Evolutionary conservation across 2,329 filamentous ascomycete genomes (phyloP).

Genomic region (Trichoderma hamatum): DNA sequence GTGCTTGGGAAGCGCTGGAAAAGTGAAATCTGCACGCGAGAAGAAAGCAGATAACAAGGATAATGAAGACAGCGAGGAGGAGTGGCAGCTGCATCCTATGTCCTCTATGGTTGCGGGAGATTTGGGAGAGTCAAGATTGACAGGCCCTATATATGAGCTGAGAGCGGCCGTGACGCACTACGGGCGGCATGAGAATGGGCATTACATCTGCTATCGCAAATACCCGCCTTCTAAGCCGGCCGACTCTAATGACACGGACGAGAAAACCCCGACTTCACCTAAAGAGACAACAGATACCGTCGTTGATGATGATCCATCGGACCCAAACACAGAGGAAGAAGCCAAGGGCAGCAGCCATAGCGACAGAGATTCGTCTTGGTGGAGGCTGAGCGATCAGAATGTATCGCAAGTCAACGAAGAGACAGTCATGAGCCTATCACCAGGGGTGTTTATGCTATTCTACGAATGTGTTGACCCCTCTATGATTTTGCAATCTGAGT

Average conservation of each 20-base stretch:
- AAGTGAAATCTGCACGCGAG: neutral
- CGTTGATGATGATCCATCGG: slow-evolving; percentile 19
- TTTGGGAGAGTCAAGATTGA: slow-evolving; percentile 52
- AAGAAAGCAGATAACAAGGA: slow-evolving; percentile 28
- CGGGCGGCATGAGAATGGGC: slow-evolving; percentile 90
- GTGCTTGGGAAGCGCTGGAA: slow-evolving; percentile 68
- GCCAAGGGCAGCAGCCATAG: neutral
- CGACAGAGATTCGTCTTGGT: slow-evolving; percentile 64
- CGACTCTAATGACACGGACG: neutral
- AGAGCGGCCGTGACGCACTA: slow-evolving; percentile 86
- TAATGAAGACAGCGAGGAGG: slow-evolving; percentile 51
- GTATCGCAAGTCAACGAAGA: slow-evolving; percentile 75
- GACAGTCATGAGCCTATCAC: slow-evolving; percentile 69
- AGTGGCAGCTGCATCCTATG: slow-evolving; percentile 70
- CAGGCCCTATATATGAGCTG: slow-evolving; percentile 71
- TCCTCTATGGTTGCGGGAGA: slow-evolving; percentile 73
- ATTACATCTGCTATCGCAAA: slow-evolving; percentile 89
- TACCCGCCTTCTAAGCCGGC: slow-evolving; percentile 50
- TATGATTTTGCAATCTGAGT: slow-evolving; percentile 47
- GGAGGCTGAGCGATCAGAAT: slow-evolving; percentile 86
- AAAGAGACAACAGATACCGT: neutral
- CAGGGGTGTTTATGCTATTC: slow-evolving; percentile 93
- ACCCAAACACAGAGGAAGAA: neutral
- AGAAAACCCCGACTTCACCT: neutral
- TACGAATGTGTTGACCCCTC: slow-evolving; percentile 74